These are phyloP conservation scores for Podospora pseudoanserina DNA, from an alignment of 495 filamentous ascomycete species.

Conservation along the genomic window DNA sequence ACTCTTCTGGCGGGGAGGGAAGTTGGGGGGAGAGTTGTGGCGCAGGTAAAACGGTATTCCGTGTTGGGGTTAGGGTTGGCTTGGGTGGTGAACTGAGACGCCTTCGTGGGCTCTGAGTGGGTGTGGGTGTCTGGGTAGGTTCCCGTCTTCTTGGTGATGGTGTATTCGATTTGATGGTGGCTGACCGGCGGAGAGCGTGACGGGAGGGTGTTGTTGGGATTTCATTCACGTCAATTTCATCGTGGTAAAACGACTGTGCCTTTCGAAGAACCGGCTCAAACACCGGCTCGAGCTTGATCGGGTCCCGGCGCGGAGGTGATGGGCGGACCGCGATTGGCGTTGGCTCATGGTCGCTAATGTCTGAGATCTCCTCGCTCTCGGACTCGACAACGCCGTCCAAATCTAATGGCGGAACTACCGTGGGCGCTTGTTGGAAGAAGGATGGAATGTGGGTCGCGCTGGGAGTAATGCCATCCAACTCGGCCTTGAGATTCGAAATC, in stretches of 20 bases:
- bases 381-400: conserved; percentile 11
- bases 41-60: background rate
- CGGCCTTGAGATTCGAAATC: conserved; percentile 38
- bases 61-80: background rate
- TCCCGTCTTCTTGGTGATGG: conserved; percentile 1
- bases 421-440: conserved; percentile 28
- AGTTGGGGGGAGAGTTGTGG: conserved; percentile 9
- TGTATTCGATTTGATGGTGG: conserved; percentile 19
- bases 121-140: background rate
- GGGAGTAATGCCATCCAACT: conserved; percentile 34
- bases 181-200: conserved; percentile 17
- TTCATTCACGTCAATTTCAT: conserved; percentile 1
- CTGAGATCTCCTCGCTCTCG: conserved; percentile 38
- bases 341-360: conserved; percentile 45
- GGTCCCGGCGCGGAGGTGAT: conserved; percentile 20
- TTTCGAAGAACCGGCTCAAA: conserved; percentile 23
- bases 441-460: conserved; percentile 10
- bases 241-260: conserved; percentile 18
- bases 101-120: conserved; percentile 14
- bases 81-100: conserved; percentile 19
- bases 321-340: conserved; percentile 22
- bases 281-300: conserved; percentile 16
- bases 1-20: conserved; percentile 16
- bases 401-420: background rate
- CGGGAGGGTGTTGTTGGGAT: conserved; percentile 16